These are phyloP conservation scores for Cutaneotrichosporon sp. DNA, from an alignment of 1,284 basidiomycete genomes.

Conservation along the genomic window DNA sequence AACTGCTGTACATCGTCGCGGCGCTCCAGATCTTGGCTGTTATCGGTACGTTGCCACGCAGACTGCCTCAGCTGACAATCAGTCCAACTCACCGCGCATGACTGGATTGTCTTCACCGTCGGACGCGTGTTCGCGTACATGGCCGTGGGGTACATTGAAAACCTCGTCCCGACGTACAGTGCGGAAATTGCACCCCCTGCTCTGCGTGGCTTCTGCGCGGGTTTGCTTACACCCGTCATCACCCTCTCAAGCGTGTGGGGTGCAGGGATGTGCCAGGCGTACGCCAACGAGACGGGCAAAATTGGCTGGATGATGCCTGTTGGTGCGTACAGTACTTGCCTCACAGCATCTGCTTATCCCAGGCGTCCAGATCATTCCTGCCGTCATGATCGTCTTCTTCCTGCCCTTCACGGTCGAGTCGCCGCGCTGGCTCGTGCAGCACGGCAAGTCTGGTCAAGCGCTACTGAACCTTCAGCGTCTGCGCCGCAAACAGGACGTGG, in stretches of 20 bases:
- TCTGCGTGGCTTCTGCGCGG: conserved; percentile 21
- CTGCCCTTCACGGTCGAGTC: conserved; percentile 20
- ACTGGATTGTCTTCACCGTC: conserved; percentile 21
- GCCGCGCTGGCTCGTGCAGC: conserved; percentile 23
- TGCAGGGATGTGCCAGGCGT: conserved; percentile 14
- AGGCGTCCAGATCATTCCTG: conserved; percentile 17
- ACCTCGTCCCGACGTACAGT: conserved; percentile 20
- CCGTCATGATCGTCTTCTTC: conserved; percentile 10
- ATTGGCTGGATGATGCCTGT: conserved; percentile 22
- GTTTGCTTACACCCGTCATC: conserved; percentile 15
- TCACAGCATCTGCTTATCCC: neutral
- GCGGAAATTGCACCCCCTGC: conserved; percentile 19
- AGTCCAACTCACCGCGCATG: conserved; percentile 16
- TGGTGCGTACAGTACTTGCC: conserved; percentile 3
- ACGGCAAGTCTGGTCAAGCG: conserved; percentile 15
- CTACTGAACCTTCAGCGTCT: conserved; percentile 19
- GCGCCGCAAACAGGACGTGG: conserved; percentile 14
- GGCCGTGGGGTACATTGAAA: conserved; percentile 25
- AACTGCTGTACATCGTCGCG: conserved; percentile 7
- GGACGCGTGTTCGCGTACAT: conserved; percentile 25
- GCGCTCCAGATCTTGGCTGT: conserved; percentile 18
- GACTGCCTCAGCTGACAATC: neutral
- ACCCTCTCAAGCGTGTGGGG: conserved; percentile 12
- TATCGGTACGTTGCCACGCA: conserved; percentile 12
- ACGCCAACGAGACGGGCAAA: conserved; percentile 6